phyloP scores from a whole-genome alignment of 495 filamentous ascomycete species.

The Aspergillus steynii region DNA sequence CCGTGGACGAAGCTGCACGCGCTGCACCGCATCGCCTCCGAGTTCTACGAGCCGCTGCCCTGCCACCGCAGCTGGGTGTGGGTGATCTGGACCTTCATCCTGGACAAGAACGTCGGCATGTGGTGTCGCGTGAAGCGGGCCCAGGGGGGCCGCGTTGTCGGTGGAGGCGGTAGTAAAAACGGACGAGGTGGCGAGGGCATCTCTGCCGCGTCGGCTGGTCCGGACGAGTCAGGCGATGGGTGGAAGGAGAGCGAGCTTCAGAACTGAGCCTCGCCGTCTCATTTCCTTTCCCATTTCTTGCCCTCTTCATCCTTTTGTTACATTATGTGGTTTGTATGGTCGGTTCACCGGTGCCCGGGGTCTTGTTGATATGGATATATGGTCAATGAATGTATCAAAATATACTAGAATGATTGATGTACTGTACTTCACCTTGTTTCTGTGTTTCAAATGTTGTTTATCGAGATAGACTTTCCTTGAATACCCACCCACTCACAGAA shows the following conservation, averaged over 20 bases:
- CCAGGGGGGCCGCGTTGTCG: constrained; percentile 70
- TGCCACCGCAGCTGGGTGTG: constrained; percentile 85
- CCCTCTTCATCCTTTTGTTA: background rate
- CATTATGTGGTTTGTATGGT: background rate
- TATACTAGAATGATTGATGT: constrained; percentile 8
- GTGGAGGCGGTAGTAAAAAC: constrained; percentile 43
- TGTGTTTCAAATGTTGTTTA: background rate
- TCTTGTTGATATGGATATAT: constrained; percentile 2
- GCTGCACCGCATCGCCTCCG: constrained; percentile 76
- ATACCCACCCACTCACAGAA: too few species aligned
- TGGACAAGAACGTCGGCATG: constrained; percentile 82
- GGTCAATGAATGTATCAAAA: background rate
- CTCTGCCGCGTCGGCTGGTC: constrained; percentile 40
- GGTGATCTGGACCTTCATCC: constrained; percentile 93
- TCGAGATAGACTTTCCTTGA: background rate
- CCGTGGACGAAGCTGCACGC: constrained; percentile 84
- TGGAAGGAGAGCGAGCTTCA: constrained; percentile 58
- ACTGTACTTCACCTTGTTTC: background rate
- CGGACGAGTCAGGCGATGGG: constrained; percentile 41
- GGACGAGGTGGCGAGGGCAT: constrained; percentile 50
- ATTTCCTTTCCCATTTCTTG: background rate
- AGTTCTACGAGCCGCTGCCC: constrained; percentile 91
- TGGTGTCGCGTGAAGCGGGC: constrained; percentile 92
- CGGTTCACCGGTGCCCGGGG: too few species aligned
- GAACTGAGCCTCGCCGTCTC: constrained; percentile 27